These are phyloP conservation scores for Pholiota adiposa DNA, from an alignment of 1,284 basidiomycete species.

Conservation along the genomic window DNA sequence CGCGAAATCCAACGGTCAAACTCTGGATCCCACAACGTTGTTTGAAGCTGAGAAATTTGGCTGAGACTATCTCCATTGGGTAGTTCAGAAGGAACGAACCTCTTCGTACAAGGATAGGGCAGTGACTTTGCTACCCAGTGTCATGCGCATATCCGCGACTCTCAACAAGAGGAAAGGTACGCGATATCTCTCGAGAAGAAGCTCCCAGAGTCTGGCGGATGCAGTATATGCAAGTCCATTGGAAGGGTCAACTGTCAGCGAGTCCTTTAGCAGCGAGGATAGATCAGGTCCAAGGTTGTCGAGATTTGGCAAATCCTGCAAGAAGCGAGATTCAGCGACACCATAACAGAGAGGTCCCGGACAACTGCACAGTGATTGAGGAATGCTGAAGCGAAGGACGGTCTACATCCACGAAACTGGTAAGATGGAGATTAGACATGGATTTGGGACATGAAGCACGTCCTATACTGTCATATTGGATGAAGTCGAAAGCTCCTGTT, in stretches of 20 bases:
- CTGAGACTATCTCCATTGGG: conserved; percentile 18
- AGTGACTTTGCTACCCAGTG: conserved; percentile 16
- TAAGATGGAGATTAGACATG: too few relatives aligned
- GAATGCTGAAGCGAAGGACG: background rate
- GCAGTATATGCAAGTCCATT: conserved; percentile 13
- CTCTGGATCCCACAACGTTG: conserved; percentile 7
- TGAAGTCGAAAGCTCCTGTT: too few relatives aligned
- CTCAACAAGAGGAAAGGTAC: too few relatives aligned
- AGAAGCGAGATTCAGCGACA: too few relatives aligned
- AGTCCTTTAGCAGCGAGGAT: conserved; percentile 5
- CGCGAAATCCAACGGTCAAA: conserved; percentile 8
- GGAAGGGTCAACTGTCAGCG: conserved; percentile 5
- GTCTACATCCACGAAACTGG: background rate
- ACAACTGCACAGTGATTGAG: background rate
- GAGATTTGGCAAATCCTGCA: conserved; percentile 9
- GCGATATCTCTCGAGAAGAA: conserved; percentile 17
- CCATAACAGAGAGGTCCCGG: background rate
- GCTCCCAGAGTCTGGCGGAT: conserved; percentile 21
- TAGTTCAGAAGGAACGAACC: conserved; percentile 17
- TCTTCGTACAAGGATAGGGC: conserved; percentile 19
- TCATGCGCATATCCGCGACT: conserved; percentile 23
- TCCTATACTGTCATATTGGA: too few relatives aligned
- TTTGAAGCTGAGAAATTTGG: conserved; percentile 15
- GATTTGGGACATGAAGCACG: too few relatives aligned
- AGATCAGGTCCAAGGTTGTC: conserved; percentile 6